Base-by-base conservation (phyloP, 2,329 filamentous ascomycete genomes). In the Paecilomyces niveus region DNA sequence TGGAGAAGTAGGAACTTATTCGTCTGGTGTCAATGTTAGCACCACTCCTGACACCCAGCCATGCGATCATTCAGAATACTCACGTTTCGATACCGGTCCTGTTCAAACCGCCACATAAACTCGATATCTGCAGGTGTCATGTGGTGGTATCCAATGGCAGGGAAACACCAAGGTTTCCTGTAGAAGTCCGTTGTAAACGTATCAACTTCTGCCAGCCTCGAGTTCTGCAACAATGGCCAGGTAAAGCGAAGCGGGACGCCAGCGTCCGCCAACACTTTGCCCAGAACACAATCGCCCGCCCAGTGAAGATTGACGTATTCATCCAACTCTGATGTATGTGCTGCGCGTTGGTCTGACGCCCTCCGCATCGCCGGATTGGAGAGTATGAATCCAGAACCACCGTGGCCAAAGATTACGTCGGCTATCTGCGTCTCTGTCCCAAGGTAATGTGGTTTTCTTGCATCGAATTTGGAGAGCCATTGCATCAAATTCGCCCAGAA, bases 1-100 rank as follows among this genome's bases (percentile, higher is more conserved):
- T 75, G 73, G 2, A 74, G 69, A 24, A 74, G 66, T 52, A 71
- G 57, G 24, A 53, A 54, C 58, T 60, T 64, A 63, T 51, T 65
- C 66, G 60, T 67, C 67, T 65, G 60, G 10, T 13, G 54, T 29
- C 7, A 24, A 45, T 7, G 52, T 22, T 51, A 26, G 39, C 24
- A n/a, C 22, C 6, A 13, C 8, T 22, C 5, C 21, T 7, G 9
- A 6, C 11, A 24, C 53, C n/a, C 6, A 18, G 2, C 5, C 8
- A n/a, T 45, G 4, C n/a, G 54, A 55, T 35, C 8, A 51, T 54
- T 31, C 7, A 26, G n/a, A 22, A 3, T 6, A 72, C 80, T 70
- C 80, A 88, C 86, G 70, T 85, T 84, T 71, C 83, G 81, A 74
- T 86, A 87, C 66, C 85, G 76, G 54, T 68, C 70, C 54, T 74